Conservation (phyloP, 306 rosid species). For the Cucumis melo region DNA sequence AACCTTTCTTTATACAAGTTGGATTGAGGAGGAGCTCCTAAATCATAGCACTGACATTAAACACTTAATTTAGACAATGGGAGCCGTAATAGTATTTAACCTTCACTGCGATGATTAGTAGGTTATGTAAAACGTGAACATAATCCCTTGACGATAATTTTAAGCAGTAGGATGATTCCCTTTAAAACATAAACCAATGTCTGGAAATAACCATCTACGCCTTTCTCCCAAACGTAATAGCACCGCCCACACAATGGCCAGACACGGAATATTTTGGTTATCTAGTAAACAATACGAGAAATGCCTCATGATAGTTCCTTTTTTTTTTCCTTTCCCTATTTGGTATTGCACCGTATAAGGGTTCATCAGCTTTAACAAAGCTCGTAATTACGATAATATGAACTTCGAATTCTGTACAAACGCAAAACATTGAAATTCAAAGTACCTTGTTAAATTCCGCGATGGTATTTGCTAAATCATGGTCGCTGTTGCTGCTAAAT, state of each 20-base stretch:
- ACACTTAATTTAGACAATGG: neutral
- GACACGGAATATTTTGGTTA: neutral
- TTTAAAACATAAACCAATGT: neutral
- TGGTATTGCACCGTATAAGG: neutral
- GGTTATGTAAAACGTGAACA: neutral
- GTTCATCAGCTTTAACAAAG: neutral
- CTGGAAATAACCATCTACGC: neutral
- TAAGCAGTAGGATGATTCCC: neutral
- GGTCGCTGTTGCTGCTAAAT: constrained; percentile 28
- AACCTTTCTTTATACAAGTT: too few species aligned
- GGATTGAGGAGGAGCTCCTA: too few species aligned
- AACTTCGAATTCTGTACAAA: neutral
- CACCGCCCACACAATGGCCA: neutral
- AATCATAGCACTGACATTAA: too few species aligned
- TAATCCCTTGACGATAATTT: neutral
- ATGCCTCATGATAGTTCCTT: neutral
- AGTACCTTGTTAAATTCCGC: constrained; percentile 66
- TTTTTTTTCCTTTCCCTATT: neutral
- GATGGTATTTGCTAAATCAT: constrained; percentile 39
- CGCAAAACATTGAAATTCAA: neutral
- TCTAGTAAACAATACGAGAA: neutral
- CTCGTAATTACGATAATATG: neutral
- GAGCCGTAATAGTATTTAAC: neutral
- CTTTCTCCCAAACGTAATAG: neutral
- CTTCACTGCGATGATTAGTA: neutral